These are phyloP conservation scores for Trypethelium eluteriae DNA, from an alignment of 495 filamentous ascomycete genomes.

Conservation along the genomic window DNA sequence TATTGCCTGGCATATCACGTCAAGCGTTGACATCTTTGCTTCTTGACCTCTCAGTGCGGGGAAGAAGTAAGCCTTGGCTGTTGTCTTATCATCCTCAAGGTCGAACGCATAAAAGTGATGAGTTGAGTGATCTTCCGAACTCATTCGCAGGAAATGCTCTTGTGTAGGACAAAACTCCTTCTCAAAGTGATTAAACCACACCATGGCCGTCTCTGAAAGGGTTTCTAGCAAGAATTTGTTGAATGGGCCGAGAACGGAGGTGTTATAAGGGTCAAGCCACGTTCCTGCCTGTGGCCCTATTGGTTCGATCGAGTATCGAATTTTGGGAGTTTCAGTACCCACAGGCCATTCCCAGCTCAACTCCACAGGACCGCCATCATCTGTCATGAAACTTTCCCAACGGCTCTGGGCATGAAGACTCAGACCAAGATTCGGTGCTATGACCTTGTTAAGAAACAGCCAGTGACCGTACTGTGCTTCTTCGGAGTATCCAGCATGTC, in stretches of 20 bases:
- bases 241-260: neutral
- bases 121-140: neutral
- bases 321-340: neutral
- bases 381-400: slow-evolving; percentile 9
- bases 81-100: neutral
- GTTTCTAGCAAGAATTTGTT: neutral
- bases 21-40: neutral
- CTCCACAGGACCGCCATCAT: neutral
- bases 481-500: neutral
- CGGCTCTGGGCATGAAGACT: neutral
- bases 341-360: neutral
- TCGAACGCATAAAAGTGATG: slow-evolving; percentile 2
- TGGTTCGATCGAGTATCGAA: slow-evolving; percentile 5
- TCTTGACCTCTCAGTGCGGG: neutral
- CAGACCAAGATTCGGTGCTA: neutral
- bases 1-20: neutral
- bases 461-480: neutral
- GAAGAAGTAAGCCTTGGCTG: neutral
- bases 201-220: neutral
- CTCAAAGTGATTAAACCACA: neutral
- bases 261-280: neutral
- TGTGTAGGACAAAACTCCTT: neutral
- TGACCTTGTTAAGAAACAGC: neutral
- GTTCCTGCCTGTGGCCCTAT: neutral
- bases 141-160: neutral